A percentile compares a stretch with the other conserved stretches of the same genome.
These are phyloP conservation scores for Carex parvula DNA, from an alignment of 176 grass and related monocot genomes.

Conservation along the genomic window DNA sequence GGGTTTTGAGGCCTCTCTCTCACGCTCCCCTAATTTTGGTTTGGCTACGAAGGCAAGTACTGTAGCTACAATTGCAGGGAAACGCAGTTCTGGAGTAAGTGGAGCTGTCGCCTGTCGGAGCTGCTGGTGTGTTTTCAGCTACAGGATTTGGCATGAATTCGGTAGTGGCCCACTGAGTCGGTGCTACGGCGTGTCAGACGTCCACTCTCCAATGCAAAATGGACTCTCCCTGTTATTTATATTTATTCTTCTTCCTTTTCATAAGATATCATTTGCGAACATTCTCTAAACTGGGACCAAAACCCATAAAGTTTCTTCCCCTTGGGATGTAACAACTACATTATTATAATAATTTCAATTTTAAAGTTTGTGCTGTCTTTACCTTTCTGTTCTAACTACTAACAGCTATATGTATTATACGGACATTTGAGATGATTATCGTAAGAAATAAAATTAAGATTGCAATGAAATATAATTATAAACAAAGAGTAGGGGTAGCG, in stretches of 20 bases:
- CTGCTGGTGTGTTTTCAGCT: not conserved
- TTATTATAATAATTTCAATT: not conserved
- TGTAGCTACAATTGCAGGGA: not conserved
- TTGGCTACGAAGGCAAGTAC: conserved; percentile 22
- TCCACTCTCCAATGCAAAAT: conserved; percentile 11
- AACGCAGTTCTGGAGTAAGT: conserved; percentile 19
- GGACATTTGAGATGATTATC: too few species aligned
- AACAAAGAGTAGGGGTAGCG: not conserved
- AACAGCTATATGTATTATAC: too few species aligned
- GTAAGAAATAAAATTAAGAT: not conserved
- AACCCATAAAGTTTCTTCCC: not conserved
- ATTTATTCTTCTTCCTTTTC: not conserved
- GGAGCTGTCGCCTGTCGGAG: conserved; percentile 4
- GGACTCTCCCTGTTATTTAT: not conserved
- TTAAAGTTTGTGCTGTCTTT: not conserved
- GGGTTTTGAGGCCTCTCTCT: not conserved
- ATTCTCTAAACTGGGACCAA: conserved; percentile 22
- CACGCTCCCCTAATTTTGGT: conserved; percentile 3
- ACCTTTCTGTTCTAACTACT: not conserved
- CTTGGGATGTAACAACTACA: not conserved
- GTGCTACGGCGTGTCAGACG: not conserved
- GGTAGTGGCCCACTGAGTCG: not conserved
- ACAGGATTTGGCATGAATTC: conserved; percentile 13
- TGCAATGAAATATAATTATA: not conserved
- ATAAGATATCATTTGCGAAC: conserved; percentile 13